A percentile compares a stretch with the other conserved stretches of the same genome.
Conservation (phyloP, 768 basidiomycete genomes). For the Punctularia strigosozonata region DNA sequence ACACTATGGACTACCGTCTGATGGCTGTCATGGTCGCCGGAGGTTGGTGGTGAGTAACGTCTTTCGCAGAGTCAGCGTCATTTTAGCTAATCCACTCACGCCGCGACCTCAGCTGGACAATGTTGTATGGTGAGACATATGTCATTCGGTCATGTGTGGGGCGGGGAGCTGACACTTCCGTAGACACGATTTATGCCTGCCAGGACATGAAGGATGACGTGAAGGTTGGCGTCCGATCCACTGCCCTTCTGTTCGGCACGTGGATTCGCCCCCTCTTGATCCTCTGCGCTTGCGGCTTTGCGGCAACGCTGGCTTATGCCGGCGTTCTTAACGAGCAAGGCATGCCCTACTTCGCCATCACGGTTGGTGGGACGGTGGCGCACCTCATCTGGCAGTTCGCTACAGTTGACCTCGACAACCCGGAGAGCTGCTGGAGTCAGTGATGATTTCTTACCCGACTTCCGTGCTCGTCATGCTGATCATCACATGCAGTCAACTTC, state of each 20-base stretch:
- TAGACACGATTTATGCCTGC: conserved; percentile 66
- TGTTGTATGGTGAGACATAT: conserved; percentile 28
- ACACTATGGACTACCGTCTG: conserved; percentile 15
- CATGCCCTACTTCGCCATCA: conserved; percentile 29
- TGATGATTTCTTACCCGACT: no score
- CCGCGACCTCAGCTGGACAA: conserved; percentile 23
- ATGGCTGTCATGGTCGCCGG: conserved; percentile 5
- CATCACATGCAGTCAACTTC: conserved; percentile 28
- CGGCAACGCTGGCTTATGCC: conserved; percentile 35
- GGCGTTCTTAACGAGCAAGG: conserved; percentile 46
- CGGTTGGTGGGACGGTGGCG: conserved; percentile 30
- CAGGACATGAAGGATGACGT: conserved; percentile 70
- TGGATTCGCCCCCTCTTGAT: conserved; percentile 47
- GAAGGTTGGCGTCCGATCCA: conserved; percentile 63
- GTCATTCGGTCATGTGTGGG: not conserved
- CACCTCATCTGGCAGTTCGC: conserved; percentile 37
- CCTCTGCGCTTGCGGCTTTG: conserved; percentile 37
- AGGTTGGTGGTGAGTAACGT: conserved; percentile 6
- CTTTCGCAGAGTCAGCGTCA: conserved; percentile 13
- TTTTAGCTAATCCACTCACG: not conserved
- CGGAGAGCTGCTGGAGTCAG: conserved; percentile 37
- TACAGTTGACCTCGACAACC: conserved; percentile 29
- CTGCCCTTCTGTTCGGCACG: conserved; percentile 58
- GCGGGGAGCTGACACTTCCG: not conserved
- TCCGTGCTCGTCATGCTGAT: no score